Evolutionary conservation across 441 rosid species (phyloP).

Genomic region (Populus hybrid): DNA sequence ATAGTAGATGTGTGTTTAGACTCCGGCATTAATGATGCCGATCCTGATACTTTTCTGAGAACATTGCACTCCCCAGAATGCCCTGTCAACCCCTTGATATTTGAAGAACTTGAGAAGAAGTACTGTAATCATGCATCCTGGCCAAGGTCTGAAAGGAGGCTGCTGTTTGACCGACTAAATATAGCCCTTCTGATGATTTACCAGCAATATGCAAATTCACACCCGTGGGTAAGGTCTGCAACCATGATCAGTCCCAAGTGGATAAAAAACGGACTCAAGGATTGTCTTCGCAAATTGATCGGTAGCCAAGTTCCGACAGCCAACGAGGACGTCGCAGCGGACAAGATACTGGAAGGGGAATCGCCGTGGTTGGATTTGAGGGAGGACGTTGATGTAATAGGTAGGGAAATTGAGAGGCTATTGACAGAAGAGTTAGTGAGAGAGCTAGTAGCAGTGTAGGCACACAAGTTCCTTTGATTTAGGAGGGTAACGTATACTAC

Average conservation of each 20-base stretch:
- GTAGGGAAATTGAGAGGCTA: constrained; percentile 67
- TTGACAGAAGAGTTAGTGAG: constrained; percentile 60
- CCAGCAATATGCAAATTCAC: constrained; percentile 41
- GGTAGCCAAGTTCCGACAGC: constrained; percentile 35
- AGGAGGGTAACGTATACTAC: constrained; percentile 29
- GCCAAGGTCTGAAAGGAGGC: constrained; percentile 59
- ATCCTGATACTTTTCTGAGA: constrained; percentile 45
- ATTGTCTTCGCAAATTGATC: constrained; percentile 37
- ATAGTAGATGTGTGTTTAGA: constrained; percentile 42
- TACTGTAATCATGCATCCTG: constrained; percentile 33
- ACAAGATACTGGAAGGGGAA: constrained; percentile 29
- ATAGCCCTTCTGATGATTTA: constrained; percentile 45
- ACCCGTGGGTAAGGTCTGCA: constrained; percentile 53
- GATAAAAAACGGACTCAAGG: constrained; percentile 41
- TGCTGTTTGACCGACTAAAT: constrained; percentile 68
- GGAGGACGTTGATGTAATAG: constrained; percentile 55
- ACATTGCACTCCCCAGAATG: constrained; percentile 58
- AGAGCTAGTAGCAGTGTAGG: constrained; percentile 41
- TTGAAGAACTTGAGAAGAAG: constrained; percentile 76
- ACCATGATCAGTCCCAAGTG: constrained; percentile 26
- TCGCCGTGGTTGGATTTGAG: constrained; percentile 56
- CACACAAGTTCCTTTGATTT: constrained; percentile 16
- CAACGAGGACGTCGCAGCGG: constrained; percentile 30
- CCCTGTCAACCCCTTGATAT: constrained; percentile 59
- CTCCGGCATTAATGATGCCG: constrained; percentile 47